Base-by-base conservation (phyloP, 345 rosid genomes). In the Cardamine occulta region DNA sequence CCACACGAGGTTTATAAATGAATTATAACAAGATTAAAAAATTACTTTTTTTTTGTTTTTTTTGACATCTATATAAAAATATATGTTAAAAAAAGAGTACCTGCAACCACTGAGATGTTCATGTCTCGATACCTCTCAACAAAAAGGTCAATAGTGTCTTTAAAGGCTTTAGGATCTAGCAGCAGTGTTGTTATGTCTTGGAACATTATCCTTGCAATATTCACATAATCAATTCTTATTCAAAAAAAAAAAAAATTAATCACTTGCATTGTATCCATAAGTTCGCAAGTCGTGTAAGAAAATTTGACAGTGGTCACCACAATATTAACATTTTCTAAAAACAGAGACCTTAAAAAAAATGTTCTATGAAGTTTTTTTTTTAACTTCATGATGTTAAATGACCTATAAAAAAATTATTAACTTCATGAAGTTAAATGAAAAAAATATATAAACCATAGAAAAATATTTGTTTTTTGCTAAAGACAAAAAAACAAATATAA, bases 181-280 rank as follows among this genome's bases (percentile, higher is more conserved):
- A 88, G 83, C 77, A 87, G 66, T 26, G 93, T 86, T 18, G 93
- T 88, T 74, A 86, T 86, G 76, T 86, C 93, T 69, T 88, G 96
- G 83, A 91, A 91, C 82, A 88, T 31, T 67, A 91, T 88, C 74
- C 97, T 96, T 91, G 74, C 68, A 66, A 66, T 32, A 40, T 4
- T 68, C 35, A 6, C 49, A 53, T 68, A 53, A 64, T 13, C 4
- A 4, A 2, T 61, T 6, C 65, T 37, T 6, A 35, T 11, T 60
- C 19, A 60, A 26, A 7, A n/a, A 11, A 42, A 42, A 13, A 47
- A 23, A 45, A 0, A 1, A 15, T 29, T 3, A 32, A 34, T 34
- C 26, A 55, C 7, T 42, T 44, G 40, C 21, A 42, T 28, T 57
- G 53, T 45, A 57, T 42, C 55, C 23, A 54, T 52, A 35, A 67